These are phyloP conservation scores for Backusella liffmaniae DNA, from an alignment of 192 early-diverging fungal species.

Conservation along the genomic window DNA sequence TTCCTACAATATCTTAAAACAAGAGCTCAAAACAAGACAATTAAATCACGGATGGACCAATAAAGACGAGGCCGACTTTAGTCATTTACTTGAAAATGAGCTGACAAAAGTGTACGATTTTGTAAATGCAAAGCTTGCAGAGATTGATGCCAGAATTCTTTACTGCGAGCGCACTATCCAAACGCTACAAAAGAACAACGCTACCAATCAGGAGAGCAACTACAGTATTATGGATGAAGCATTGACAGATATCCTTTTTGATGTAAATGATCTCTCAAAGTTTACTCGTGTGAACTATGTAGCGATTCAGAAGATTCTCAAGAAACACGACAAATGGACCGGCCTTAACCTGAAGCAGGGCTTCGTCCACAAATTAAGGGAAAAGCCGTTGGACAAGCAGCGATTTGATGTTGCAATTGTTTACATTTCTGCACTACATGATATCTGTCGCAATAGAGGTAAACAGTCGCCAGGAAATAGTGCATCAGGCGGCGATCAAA, in stretches of 20 bases:
- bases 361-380: constrained; percentile 37
- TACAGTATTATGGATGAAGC: constrained; percentile 60
- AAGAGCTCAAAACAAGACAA: constrained; percentile 45
- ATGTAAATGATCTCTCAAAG: constrained; percentile 77
- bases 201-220: constrained; percentile 51
- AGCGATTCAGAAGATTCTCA: constrained; percentile 92
- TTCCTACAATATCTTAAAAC: constrained; percentile 32
- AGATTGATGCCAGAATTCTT: constrained; percentile 70
- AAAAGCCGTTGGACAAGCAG: constrained; percentile 72
- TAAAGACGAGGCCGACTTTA: constrained; percentile 62
- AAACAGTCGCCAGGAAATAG: constrained; percentile 24
- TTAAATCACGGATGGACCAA: constrained; percentile 51
- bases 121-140: constrained; percentile 69
- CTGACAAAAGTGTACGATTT: constrained; percentile 61
- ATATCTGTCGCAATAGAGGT: constrained; percentile 59
- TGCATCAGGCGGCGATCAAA: constrained; percentile 36
- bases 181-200: constrained; percentile 29
- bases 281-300: constrained; percentile 80
- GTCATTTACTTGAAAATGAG: constrained; percentile 30
- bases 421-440: constrained; percentile 78
- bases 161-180: constrained; percentile 59
- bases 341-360: constrained; percentile 17
- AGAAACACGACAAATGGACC: constrained; percentile 88
- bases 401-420: constrained; percentile 87
- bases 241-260: constrained; percentile 59